phyloP scores from a whole-genome alignment of 2,329 filamentous ascomycete species.

The Neoarthrinium moseri region DNA sequence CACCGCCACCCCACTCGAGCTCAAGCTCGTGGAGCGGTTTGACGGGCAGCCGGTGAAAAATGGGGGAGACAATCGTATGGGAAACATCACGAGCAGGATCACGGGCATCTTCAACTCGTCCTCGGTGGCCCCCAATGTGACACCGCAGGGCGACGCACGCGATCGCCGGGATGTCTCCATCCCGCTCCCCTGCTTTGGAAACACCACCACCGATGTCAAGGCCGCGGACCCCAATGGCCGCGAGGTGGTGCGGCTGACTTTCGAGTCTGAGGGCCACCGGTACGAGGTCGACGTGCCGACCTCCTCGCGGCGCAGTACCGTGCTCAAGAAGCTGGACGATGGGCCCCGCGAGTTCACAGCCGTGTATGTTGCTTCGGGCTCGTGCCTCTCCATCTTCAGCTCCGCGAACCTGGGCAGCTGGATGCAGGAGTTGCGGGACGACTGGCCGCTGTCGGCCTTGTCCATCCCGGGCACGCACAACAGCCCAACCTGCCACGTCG shows the following conservation, averaged over 20 bases:
- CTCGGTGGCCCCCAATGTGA: constrained; percentile 26
- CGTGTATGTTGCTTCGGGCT: constrained; percentile 59
- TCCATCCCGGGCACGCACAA: constrained; percentile 97
- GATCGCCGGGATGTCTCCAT: constrained; percentile 62
- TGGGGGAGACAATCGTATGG: constrained; percentile 35
- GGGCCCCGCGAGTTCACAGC: constrained; percentile 58
- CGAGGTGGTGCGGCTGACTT: constrained; percentile 72
- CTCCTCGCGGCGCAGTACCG: constrained; percentile 55
- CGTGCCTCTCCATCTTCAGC: constrained; percentile 65
- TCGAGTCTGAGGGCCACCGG: constrained; percentile 61
- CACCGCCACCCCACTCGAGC: constrained; percentile 68
- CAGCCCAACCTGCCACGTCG: constrained; percentile 78
- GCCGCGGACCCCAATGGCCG: constrained; percentile 52
- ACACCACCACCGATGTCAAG: constrained; percentile 60
- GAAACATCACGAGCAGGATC: constrained; percentile 43
- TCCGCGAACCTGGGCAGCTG: constrained; percentile 69
- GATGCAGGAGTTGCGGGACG: constrained; percentile 77
- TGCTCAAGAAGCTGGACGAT: constrained; percentile 56
- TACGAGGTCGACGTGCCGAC: constrained; percentile 76
- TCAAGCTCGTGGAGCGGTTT: constrained; percentile 74
- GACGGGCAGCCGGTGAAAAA: constrained; percentile 47
- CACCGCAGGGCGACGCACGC: constrained; percentile 59
- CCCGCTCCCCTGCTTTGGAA: constrained; percentile 66
- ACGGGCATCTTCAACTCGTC: constrained; percentile 44
- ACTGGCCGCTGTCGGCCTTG: constrained; percentile 73